phyloP scores from a whole-genome alignment of 495 filamentous ascomycete species.

The Hypoxylon trugodes region DNA sequence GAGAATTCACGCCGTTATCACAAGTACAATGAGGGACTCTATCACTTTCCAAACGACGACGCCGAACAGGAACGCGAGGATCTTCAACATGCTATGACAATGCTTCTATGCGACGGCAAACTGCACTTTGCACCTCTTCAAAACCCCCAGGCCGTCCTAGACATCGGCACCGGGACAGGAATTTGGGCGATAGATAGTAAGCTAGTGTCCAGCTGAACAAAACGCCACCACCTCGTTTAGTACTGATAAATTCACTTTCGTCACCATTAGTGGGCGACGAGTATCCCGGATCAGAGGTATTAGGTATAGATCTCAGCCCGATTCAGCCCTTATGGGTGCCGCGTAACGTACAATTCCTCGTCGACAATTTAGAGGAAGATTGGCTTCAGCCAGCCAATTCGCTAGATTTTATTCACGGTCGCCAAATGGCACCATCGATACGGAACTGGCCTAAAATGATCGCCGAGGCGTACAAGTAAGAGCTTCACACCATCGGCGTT shows the following conservation, averaged over 20 bases:
- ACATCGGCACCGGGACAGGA: constrained; percentile 69
- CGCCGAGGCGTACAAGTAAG: constrained; percentile 48
- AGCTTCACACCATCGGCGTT: background rate
- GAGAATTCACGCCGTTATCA: constrained; percentile 72
- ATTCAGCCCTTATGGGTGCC: constrained; percentile 64
- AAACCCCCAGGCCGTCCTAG: constrained; percentile 59
- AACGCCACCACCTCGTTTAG: background rate
- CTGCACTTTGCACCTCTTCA: constrained; percentile 59
- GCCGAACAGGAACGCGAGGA: constrained; percentile 56
- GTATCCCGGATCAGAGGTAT: constrained; percentile 53
- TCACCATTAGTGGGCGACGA: constrained; percentile 56
- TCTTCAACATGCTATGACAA: constrained; percentile 52
- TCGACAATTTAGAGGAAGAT: constrained; percentile 64
- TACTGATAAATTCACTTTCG: constrained; percentile 17
- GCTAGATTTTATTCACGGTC: constrained; percentile 61
- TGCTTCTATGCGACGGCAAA: constrained; percentile 52
- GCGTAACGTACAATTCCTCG: constrained; percentile 62
- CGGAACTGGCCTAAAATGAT: constrained; percentile 57
- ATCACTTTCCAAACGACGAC: constrained; percentile 67
- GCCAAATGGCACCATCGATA: constrained; percentile 58
- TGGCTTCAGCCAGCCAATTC: constrained; percentile 59
- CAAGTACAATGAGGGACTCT: constrained; percentile 64
- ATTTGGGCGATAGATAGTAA: constrained; percentile 68
- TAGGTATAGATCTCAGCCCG: constrained; percentile 69
- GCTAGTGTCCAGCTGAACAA: constrained; percentile 9